phyloP scores from a whole-genome alignment of 768 basidiomycete genomes.

The Boletellus sp. region DNA sequence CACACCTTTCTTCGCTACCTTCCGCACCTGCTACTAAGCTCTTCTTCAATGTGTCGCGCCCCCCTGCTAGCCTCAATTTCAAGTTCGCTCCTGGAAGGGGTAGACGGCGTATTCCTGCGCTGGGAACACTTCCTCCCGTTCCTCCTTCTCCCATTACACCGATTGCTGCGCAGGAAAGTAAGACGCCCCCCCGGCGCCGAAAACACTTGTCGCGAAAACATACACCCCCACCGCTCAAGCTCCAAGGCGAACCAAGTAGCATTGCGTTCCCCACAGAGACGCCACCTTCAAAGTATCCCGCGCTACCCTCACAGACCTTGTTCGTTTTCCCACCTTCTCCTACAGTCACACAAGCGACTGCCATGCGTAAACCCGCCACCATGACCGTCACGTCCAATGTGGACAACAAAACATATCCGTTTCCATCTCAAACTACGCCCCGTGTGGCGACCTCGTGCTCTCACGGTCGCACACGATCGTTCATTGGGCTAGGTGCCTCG shows the following conservation, averaged over 20 bases:
- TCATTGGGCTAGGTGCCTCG: constrained; percentile 65
- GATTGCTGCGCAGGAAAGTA: constrained; percentile 38
- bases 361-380: constrained; percentile 68
- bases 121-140: constrained; percentile 63
- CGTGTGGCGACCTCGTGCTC: constrained; percentile 65
- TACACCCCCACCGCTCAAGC: constrained; percentile 53
- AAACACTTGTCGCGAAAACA: constrained; percentile 57
- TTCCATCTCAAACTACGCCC: constrained; percentile 61
- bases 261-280: constrained; percentile 26
- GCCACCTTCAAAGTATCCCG: constrained; percentile 20
- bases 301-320: constrained; percentile 74
- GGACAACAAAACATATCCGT: constrained; percentile 42
- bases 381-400: constrained; percentile 74
- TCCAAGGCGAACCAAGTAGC: constrained; percentile 32
- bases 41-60: constrained; percentile 42
- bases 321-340: constrained; percentile 86
- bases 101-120: constrained; percentile 59
- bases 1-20: constrained; percentile 33
- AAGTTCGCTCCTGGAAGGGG: constrained; percentile 43
- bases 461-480: constrained; percentile 66
- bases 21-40: constrained; percentile 59
- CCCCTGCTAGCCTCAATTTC: constrained; percentile 54
- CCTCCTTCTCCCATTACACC: constrained; percentile 66
- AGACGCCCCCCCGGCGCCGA: constrained; percentile 33
- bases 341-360: constrained; percentile 40